These are phyloP conservation scores for Taphrina confusa DNA, from an alignment of 1,139 yeast genomes.

Conservation along the genomic window DNA sequence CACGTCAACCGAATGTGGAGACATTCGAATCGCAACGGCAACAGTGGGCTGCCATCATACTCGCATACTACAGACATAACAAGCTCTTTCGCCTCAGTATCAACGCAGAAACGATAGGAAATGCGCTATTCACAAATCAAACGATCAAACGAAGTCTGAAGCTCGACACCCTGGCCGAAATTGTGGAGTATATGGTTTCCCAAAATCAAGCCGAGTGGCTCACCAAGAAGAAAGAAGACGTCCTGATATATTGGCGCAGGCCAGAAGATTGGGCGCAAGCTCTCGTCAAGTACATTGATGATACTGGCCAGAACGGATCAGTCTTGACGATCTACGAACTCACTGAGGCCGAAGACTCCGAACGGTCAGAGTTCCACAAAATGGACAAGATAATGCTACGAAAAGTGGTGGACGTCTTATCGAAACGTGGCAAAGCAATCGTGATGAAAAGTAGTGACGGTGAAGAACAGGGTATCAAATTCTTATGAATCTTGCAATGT, in stretches of 20 bases:
- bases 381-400: constrained; percentile 63
- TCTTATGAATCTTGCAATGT: constrained; percentile 37
- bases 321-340: constrained; percentile 83
- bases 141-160: constrained; percentile 54
- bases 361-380: constrained; percentile 55
- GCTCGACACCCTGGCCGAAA: constrained; percentile 57
- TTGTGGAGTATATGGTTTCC: constrained; percentile 61
- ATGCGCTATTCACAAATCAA: constrained; percentile 54
- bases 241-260: constrained; percentile 65
- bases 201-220: constrained; percentile 60
- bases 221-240: constrained; percentile 40
- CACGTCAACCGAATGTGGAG: constrained; percentile 80
- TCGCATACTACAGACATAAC: constrained; percentile 62
- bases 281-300: constrained; percentile 57
- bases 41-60: constrained; percentile 59
- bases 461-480: constrained; percentile 67
- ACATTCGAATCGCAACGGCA: constrained; percentile 70
- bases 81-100: constrained; percentile 55
- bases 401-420: constrained; percentile 60
- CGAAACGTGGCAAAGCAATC: constrained; percentile 68
- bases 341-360: constrained; percentile 61
- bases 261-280: constrained; percentile 76
- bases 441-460: constrained; percentile 60
- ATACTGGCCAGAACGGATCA: constrained; percentile 73
- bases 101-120: constrained; percentile 42